Conservation (phyloP, 192 early-diverging fungal genomes). For the Powellomyces hirtus region DNA sequence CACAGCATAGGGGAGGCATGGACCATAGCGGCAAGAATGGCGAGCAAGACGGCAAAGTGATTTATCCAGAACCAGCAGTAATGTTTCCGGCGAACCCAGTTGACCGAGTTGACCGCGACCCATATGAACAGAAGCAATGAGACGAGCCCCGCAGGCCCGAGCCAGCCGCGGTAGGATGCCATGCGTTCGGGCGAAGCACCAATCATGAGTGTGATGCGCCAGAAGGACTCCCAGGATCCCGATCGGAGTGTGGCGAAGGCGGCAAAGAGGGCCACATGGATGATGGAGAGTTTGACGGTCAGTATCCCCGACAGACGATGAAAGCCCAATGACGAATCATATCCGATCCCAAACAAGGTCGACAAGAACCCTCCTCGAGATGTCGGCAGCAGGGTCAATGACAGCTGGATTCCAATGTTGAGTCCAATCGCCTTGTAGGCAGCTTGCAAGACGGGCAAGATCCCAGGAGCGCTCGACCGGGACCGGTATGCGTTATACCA, state of each 20-base stretch:
- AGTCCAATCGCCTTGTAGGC: neutral
- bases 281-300: constrained; percentile 5
- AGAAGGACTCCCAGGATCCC: constrained; percentile 8
- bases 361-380: constrained; percentile 10
- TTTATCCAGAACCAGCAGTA: constrained; percentile 22
- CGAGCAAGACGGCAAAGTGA: constrained; percentile 18
- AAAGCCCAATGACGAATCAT: constrained; percentile 16
- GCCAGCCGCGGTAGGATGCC: constrained; percentile 15
- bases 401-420: constrained; percentile 11
- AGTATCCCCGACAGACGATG: constrained; percentile 10
- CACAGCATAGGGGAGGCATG: constrained; percentile 25
- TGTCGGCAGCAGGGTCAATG: constrained; percentile 20
- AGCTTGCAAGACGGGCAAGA: neutral
- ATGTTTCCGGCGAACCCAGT: neutral
- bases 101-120: constrained; percentile 12
- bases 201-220: neutral
- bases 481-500: neutral
- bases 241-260: neutral
- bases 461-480: neutral
- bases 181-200: neutral
- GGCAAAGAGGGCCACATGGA: neutral
- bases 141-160: neutral
- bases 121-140: constrained; percentile 15
- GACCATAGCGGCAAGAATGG: constrained; percentile 16
- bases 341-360: constrained; percentile 8